Percentiles rank a stretch among this genome's conserved stretches.
These are phyloP conservation scores for Erythrobasidium hasegawianum DNA, from an alignment of 1,284 basidiomycete genomes.

Conservation along the genomic window DNA sequence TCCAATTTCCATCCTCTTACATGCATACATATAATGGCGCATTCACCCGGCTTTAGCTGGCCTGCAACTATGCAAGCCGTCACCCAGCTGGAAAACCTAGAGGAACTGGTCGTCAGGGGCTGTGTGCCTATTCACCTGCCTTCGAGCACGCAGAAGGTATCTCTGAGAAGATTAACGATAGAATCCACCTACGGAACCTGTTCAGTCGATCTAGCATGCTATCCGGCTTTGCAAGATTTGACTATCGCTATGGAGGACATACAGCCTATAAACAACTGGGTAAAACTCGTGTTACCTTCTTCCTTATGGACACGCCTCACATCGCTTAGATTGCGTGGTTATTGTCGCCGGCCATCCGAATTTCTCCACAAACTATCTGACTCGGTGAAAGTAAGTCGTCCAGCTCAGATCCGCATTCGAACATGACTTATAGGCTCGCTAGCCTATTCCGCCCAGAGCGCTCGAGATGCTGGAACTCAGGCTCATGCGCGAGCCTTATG, in stretches of 20 bases:
- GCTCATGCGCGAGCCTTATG: background rate
- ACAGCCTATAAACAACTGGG: background rate
- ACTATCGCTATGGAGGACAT: conserved; percentile 3
- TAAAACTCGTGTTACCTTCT: background rate
- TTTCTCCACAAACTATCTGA: background rate
- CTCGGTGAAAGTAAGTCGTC: background rate
- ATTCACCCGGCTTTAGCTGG: background rate
- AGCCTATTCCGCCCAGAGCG: background rate
- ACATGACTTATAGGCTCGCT: background rate
- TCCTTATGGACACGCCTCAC: background rate
- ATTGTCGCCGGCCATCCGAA: background rate
- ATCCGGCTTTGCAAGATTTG: background rate
- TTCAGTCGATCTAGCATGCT: background rate
- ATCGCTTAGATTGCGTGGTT: background rate
- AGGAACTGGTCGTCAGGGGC: background rate
- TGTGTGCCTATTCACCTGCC: background rate
- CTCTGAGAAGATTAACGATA: background rate
- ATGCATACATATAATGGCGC: background rate
- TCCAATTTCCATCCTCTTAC: background rate
- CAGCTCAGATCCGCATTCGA: too few relatives aligned
- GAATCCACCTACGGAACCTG: background rate
- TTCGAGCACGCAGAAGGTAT: background rate
- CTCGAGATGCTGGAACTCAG: background rate
- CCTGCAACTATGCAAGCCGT: background rate
- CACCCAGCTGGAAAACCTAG: background rate